Base-by-base conservation (phyloP, 176 grass and related monocot species). In the Puccinellia tenuiflora region DNA sequence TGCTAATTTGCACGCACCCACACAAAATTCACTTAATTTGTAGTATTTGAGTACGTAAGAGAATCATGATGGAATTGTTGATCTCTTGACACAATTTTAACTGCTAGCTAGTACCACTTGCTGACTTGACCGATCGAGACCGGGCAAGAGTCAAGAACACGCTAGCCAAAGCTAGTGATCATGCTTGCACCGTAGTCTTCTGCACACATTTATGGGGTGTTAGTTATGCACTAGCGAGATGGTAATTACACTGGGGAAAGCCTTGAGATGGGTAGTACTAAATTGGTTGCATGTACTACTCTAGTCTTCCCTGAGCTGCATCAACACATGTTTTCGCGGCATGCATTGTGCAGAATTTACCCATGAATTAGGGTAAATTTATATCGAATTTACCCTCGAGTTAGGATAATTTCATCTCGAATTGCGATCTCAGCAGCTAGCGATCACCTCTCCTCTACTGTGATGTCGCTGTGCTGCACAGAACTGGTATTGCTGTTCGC, bases 181-280 rank as follows among this genome's bases (percentile, higher is more conserved):
- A 50, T 80, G 77, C 69, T 38, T 29, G 30, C 53, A 54, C 31
- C 64, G 72, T 86, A 73, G 79, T 47, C 83, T 82, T 66, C 88
- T 83, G 20, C 80, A 81, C 8, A 76, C 79, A 86, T 90, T 79
- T 67, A 90, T 86, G 78, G 22, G 38, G 57, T n/a, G n/a, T n/a
- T n/a, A 14, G 26, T 43, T 40, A 72, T 56, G 81, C 82, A 30
- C 30, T 29, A 21, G 56, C 35, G 6, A 20, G 73, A 20, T n/a
- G 53, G 34, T 77, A 37, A 9, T 1, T 82, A 77, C 22, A 66
- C 40, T 10, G 47, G 73, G 73, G 54, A 43, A 35, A 21, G 31
- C 35, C 63, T 59, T 50, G 63, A 61, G 45, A 86, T 79, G 43
- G 33, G 61, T 7, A 39, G 38, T 39, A 39, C n/a, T 25, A 59